Evolutionary conservation across 169 alveolate genomes (phyloP).

Genomic region (Cryptosporidium parvum): DNA sequence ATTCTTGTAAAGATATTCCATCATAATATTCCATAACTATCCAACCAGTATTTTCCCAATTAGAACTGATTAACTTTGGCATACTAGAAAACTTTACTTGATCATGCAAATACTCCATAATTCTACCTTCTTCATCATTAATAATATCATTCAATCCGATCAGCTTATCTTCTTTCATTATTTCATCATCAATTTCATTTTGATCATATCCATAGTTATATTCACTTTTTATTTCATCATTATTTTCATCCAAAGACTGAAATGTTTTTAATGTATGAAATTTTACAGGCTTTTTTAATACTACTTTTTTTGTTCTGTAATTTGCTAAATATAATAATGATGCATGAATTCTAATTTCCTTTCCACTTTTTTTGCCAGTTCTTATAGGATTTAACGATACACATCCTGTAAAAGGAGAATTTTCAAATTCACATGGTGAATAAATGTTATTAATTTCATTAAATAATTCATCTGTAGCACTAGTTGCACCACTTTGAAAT

Average conservation of each 20-base stretch:
- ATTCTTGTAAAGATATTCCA: constrained; percentile 66
- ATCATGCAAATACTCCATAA: constrained; percentile 35
- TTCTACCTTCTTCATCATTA: constrained; percentile 33
- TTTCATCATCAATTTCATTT: background rate
- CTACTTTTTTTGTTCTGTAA: constrained; percentile 6
- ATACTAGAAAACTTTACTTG: constrained; percentile 17
- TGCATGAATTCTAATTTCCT: constrained; percentile 28
- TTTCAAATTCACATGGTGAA: constrained; percentile 34
- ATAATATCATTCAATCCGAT: background rate
- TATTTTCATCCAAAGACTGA: constrained; percentile 1
- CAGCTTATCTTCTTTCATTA: background rate
- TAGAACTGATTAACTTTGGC: constrained; percentile 51
- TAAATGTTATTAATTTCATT: background rate
- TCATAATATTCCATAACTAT: constrained; percentile 60
- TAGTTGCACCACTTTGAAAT: background rate
- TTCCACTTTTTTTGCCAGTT: background rate
- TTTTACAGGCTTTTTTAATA: constrained; percentile 15
- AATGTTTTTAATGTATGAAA: constrained; percentile 1
- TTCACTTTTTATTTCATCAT: constrained; percentile 1
- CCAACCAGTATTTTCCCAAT: constrained; percentile 74
- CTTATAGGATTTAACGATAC: constrained; percentile 35
- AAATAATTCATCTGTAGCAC: background rate
- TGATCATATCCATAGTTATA: background rate
- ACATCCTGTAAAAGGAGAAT: constrained; percentile 47
- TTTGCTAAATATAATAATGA: constrained; percentile 57